Conservation (phyloP, 495 filamentous ascomycete genomes). For the Lepraria neglecta region DNA sequence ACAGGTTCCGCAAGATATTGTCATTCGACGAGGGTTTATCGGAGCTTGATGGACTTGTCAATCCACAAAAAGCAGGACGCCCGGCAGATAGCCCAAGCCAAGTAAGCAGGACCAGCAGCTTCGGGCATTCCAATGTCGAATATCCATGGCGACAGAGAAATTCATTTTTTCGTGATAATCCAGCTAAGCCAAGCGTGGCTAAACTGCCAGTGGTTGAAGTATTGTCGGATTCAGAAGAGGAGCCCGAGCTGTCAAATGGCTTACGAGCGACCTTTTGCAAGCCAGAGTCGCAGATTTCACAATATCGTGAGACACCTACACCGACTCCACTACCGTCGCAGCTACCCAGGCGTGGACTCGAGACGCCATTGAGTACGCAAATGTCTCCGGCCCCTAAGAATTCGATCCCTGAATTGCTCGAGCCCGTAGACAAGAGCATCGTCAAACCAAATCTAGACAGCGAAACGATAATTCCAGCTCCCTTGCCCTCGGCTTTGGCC, state of each 20-base stretch:
- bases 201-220: slow-evolving; percentile 4
- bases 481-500: neutral
- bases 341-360: neutral
- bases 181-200: neutral
- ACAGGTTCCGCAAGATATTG: slow-evolving; percentile 30
- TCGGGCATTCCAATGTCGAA: slow-evolving; percentile 2
- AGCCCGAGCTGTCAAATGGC: slow-evolving; percentile 16
- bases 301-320: neutral
- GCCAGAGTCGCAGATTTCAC: neutral
- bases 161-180: slow-evolving; percentile 7
- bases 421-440: neutral
- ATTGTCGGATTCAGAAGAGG: slow-evolving; percentile 18
- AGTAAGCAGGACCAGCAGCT: slow-evolving; percentile 2
- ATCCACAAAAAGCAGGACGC: neutral
- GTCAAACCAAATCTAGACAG: slow-evolving; percentile 2
- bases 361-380: slow-evolving; percentile 3
- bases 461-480: neutral
- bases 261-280: slow-evolving; percentile 19
- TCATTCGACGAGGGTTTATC: slow-evolving; percentile 24
- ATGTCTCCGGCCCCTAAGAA: slow-evolving; percentile 1
- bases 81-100: slow-evolving; percentile 7
- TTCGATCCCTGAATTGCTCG: neutral
- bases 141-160: slow-evolving; percentile 15
- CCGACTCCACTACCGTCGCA: slow-evolving; percentile 9
- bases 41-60: neutral